Evolutionary conservation across 345 rosid genomes (phyloP).

Genomic region (Ricinus communis): DNA sequence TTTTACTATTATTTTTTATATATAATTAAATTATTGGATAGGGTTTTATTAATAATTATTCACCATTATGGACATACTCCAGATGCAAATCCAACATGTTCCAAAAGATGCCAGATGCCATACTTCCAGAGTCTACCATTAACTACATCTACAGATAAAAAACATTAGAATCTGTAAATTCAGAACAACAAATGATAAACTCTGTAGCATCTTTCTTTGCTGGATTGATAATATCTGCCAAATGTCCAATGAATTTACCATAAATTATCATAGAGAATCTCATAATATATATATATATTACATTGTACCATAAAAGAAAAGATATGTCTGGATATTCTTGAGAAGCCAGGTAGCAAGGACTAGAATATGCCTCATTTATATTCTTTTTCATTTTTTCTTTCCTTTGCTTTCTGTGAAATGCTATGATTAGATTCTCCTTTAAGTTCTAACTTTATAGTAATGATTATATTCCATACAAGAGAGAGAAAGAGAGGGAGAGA

Average conservation of each 20-base stretch:
- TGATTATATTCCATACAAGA: constrained; percentile 3
- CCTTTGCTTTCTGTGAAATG: neutral
- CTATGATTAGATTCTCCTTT: constrained; percentile 22
- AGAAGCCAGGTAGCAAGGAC: no score
- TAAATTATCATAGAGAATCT: constrained; percentile 13
- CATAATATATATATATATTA: no score
- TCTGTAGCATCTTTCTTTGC: constrained; percentile 21
- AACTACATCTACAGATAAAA: neutral
- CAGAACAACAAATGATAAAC: constrained; percentile 6
- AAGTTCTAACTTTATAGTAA: neutral
- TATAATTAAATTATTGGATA: no score
- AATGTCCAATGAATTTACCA: constrained; percentile 19
- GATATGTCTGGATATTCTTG: no score
- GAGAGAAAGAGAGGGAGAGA: neutral
- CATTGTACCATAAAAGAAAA: no score
- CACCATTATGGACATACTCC: no score
- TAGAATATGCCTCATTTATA: neutral
- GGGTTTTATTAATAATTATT: no score
- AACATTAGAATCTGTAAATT: neutral
- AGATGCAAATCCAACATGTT: no score
- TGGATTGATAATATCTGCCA: constrained; percentile 15
- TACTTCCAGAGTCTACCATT: neutral
- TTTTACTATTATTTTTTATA: no score
- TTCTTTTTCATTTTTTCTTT: constrained; percentile 10
- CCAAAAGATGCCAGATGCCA: no score